Evolutionary conservation across 495 filamentous ascomycete species (phyloP), one percentile per base, ranked within the genome.

Genomic region (Penicillium taxi): DNA sequence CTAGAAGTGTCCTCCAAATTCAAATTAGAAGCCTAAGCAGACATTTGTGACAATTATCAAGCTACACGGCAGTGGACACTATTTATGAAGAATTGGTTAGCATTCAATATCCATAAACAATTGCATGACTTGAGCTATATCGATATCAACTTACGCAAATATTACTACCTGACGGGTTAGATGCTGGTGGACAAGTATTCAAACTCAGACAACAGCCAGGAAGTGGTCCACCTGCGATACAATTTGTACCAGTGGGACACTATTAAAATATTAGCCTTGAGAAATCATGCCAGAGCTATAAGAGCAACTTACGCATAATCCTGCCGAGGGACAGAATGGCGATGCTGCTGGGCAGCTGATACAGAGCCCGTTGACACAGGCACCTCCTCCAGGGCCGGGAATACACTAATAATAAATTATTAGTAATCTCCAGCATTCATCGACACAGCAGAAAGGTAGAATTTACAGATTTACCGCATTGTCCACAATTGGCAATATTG

Each of bases 131-230:
- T 12, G 24, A 6, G n/a, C n/a, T n/a, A 26, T n/a, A 18, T 16
- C 12, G n/a, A 6, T 14, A 7, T 21, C 24, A 6, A 43, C 50
- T 45, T 48, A 54, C 47, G 22, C 50, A 54, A 23, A 51, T 47
- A 12, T 32, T 34, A 26, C 33, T n/a, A 9, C 47, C 50, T 9
- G 7, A 23, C 18, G 42, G 25, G 12, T 39, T 38, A 9, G 50
- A 51, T 18, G 18, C 32, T 13, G 41, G 47, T 5, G 44, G 43
- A 27, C 50, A 51, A 9, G 27, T 26, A 14, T 51, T 47, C 5
- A 37, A 19, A n/a, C 14, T 19, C 9, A 44, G 31, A 27, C 50
- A 51, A 25, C 50, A 54, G 16, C 44, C 47, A 26, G 38, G 41
- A 27, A 42, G 35, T n/a, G 44, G 44, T 1, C 47, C 50, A 12